These are phyloP conservation scores for Eimeria maxima DNA, from an alignment of 169 alveolate genomes.

Conservation along the genomic window DNA sequence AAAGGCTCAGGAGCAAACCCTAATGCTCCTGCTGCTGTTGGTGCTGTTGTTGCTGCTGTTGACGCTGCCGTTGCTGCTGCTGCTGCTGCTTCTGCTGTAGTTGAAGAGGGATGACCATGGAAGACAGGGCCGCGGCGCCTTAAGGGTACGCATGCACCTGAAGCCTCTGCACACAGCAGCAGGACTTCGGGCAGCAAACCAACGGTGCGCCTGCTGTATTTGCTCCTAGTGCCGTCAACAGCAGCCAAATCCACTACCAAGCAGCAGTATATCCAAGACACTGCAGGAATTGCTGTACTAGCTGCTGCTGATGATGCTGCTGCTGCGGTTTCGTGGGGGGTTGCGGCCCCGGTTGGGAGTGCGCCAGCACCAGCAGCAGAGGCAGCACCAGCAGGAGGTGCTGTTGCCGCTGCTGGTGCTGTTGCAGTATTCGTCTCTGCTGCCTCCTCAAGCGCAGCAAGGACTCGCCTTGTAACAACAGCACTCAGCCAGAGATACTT, in stretches of 20 bases:
- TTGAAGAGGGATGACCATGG: neutral
- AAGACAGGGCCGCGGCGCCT: neutral
- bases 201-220: neutral
- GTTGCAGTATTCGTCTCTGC: neutral
- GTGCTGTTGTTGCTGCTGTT: neutral
- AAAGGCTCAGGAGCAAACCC: too few species aligned
- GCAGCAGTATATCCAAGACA: constrained; percentile 5
- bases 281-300: neutral
- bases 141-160: neutral
- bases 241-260: neutral
- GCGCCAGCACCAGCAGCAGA: too few species aligned
- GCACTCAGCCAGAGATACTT: constrained; percentile 18
- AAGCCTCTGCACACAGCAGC: constrained; percentile 42
- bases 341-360: too few species aligned
- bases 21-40: too few species aligned
- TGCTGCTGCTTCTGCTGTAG: neutral
- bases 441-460: neutral
- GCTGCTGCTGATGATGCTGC: neutral
- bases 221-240: neutral
- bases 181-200: neutral
- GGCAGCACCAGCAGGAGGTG: neutral
- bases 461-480: neutral
- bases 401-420: neutral
- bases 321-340: neutral
- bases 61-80: constrained; percentile 22